These are phyloP conservation scores for Venturia aucupariae DNA, from an alignment of 2,329 filamentous ascomycete genomes.

Conservation along the genomic window DNA sequence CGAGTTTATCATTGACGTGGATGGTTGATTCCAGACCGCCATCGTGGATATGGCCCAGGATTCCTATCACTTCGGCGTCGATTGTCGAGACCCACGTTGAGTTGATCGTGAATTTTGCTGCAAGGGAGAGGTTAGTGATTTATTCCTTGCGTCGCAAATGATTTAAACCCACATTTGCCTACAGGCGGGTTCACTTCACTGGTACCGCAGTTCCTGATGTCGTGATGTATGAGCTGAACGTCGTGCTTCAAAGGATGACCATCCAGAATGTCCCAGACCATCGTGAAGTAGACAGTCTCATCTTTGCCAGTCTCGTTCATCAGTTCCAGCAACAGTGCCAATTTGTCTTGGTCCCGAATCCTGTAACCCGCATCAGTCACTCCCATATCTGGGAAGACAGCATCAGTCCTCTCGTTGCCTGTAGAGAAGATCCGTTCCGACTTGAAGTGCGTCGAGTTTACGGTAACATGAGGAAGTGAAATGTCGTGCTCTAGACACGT, in stretches of 20 bases:
- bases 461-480: constrained; percentile 4
- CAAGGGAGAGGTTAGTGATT: background rate
- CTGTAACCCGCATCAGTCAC: constrained; percentile 11
- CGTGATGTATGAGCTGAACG: constrained; percentile 10
- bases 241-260: constrained; percentile 11
- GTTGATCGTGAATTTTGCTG: constrained; percentile 5
- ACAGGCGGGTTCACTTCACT: constrained; percentile 13
- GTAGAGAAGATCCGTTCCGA: constrained; percentile 13
- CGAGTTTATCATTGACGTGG: background rate
- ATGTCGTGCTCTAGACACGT: background rate
- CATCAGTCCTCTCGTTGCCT: constrained; percentile 11
- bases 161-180: background rate
- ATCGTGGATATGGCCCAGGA: constrained; percentile 11
- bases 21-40: constrained; percentile 6
- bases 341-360: background rate
- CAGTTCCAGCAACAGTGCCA: constrained; percentile 8
- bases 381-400: constrained; percentile 3
- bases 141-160: too few relatives aligned
- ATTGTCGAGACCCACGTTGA: constrained; percentile 7
- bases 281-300: constrained; percentile 13
- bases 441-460: background rate
- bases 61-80: constrained; percentile 10
- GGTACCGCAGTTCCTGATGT: constrained; percentile 13
- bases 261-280: constrained; percentile 12
- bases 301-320: constrained; percentile 14